phyloP scores from a whole-genome alignment of 129 eudicot species.

The Flaveria brownii region DNA sequence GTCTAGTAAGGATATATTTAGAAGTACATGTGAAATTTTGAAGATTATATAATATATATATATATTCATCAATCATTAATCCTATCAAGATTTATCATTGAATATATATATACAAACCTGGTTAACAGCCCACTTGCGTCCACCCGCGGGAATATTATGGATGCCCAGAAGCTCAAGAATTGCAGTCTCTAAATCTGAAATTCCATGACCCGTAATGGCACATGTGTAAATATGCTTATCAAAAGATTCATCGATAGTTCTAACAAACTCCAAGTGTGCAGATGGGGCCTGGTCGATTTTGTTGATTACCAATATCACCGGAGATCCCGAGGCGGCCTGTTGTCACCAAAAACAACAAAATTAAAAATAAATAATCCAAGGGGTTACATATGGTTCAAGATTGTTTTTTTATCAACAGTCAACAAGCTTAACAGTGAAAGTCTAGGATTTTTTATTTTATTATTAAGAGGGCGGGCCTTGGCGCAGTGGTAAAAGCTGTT shows the following conservation, averaged over 20 bases:
- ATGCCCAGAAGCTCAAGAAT: conserved; percentile 79
- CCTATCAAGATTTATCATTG: background rate
- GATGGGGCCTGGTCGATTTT: conserved; percentile 79
- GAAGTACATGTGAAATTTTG: background rate
- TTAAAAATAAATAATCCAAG: conserved; percentile 9
- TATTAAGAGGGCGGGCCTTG: too few relatives aligned
- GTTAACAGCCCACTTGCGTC: conserved; percentile 86
- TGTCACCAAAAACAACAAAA: conserved; percentile 11
- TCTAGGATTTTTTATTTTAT: background rate
- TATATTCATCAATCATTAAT: background rate
- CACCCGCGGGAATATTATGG: conserved; percentile 67
- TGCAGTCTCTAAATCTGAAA: conserved; percentile 65
- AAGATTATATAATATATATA: background rate
- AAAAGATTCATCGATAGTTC: conserved; percentile 36
- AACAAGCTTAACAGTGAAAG: background rate
- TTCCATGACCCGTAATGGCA: conserved; percentile 89
- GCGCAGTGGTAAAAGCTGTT: too few relatives aligned
- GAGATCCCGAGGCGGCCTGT: conserved; percentile 54
- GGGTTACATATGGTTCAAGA: background rate
- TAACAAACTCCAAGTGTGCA: conserved; percentile 41
- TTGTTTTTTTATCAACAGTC: background rate
- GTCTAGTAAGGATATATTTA: too few relatives aligned
- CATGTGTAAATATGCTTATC: conserved; percentile 61
- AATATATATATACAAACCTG: conserved; percentile 51
- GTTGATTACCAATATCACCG: conserved; percentile 77